These are phyloP conservation scores for Rhynchosporium graminicola DNA, from an alignment of 2,329 filamentous ascomycete genomes.

Conservation along the genomic window DNA sequence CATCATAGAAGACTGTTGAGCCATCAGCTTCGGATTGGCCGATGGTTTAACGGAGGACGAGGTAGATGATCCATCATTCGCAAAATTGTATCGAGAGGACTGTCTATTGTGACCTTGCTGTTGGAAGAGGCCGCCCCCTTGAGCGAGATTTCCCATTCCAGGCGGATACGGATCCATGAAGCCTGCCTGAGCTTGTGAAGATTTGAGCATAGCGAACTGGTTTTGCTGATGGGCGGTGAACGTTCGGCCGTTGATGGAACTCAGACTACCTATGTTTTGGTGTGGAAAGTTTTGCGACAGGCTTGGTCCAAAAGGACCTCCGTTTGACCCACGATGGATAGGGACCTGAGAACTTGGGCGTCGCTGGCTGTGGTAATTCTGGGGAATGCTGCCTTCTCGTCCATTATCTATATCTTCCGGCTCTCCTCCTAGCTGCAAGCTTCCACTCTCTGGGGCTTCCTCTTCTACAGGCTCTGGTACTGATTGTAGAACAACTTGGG, in stretches of 20 bases:
- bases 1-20: constrained; percentile 88
- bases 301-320: constrained; percentile 55
- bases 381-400: constrained; percentile 46
- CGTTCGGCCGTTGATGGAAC: constrained; percentile 66
- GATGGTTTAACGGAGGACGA: constrained; percentile 69
- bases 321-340: constrained; percentile 63
- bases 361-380: constrained; percentile 52
- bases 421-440: constrained; percentile 86
- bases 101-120: constrained; percentile 75
- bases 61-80: constrained; percentile 68
- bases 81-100: constrained; percentile 84
- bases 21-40: constrained; percentile 79
- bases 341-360: constrained; percentile 73
- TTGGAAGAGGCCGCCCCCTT: constrained; percentile 54
- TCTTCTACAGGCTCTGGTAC: constrained; percentile 57
- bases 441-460: constrained; percentile 77
- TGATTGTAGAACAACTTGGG: constrained; percentile 52
- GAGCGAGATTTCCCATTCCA: constrained; percentile 51
- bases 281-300: constrained; percentile 50
- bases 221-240: constrained; percentile 81
- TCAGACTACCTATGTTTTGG: constrained; percentile 52
- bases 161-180: constrained; percentile 62
- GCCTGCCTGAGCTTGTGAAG: constrained; percentile 43
- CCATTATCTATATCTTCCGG: constrained; percentile 74
- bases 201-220: constrained; percentile 61